These are phyloP conservation scores for Leccinum boreale DNA, from an alignment of 768 basidiomycete genomes.

Conservation along the genomic window DNA sequence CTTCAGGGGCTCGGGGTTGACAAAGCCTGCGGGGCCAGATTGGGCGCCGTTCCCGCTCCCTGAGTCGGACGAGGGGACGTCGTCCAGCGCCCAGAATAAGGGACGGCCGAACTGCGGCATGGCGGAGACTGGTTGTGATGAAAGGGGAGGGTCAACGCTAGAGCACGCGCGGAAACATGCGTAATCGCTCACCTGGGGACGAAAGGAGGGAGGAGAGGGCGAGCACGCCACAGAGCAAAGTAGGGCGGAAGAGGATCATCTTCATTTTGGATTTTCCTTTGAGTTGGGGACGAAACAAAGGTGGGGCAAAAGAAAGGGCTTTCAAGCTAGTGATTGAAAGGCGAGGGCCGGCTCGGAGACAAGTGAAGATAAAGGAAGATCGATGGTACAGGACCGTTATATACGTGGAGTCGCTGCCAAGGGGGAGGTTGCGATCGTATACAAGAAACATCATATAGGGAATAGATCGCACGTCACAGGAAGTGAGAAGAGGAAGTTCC, in stretches of 20 bases:
- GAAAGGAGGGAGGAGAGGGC: constrained; percentile 10
- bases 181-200: constrained; percentile 11
- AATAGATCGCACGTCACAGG: background rate
- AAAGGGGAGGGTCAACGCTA: background rate
- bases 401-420: background rate
- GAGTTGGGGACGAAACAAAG: background rate
- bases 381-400: background rate
- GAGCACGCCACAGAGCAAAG: constrained; percentile 8
- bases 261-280: constrained; percentile 8
- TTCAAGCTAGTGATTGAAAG: background rate
- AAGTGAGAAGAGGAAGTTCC: background rate
- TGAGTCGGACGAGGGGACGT: background rate
- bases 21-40: background rate
- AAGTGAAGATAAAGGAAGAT: background rate
- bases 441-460: constrained; percentile 22
- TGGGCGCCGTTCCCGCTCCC: background rate
- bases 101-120: constrained; percentile 21
- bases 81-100: constrained; percentile 9
- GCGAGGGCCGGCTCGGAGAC: constrained; percentile 14
- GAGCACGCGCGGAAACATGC: background rate
- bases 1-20: background rate
- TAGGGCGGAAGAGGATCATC: constrained; percentile 23
- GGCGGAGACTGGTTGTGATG: constrained; percentile 10
- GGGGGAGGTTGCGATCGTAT: background rate
- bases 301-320: background rate